Evolutionary conservation across 1,139 yeast species (phyloP).

Genomic region (Candida sp.): DNA sequence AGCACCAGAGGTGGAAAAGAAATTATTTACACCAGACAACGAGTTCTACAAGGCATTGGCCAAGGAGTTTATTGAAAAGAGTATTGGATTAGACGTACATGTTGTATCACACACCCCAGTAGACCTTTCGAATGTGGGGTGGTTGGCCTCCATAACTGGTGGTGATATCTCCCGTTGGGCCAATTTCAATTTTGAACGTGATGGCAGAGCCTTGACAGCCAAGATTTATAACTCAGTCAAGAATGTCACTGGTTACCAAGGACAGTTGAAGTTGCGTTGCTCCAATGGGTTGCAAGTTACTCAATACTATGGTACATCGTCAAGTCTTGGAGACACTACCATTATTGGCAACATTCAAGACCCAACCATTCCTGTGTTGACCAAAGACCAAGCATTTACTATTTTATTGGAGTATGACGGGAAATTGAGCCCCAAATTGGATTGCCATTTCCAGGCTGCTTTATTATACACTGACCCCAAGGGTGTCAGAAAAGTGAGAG

Average conservation of each 20-base stretch:
- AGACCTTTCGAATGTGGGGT: slow-evolving; percentile 77
- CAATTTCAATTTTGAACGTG: slow-evolving; percentile 70
- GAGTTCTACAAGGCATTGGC: slow-evolving; percentile 68
- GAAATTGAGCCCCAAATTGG: slow-evolving; percentile 68
- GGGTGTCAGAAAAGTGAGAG: slow-evolving; percentile 85
- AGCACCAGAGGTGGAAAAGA: slow-evolving; percentile 59
- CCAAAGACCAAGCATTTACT: slow-evolving; percentile 69
- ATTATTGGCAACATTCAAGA: slow-evolving; percentile 51
- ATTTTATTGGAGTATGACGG: slow-evolving; percentile 82
- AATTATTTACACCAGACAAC: slow-evolving; percentile 59
- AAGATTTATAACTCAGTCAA: slow-evolving; percentile 56
- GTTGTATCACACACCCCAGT: slow-evolving; percentile 68
- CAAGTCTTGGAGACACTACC: slow-evolving; percentile 30
- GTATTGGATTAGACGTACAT: slow-evolving; percentile 80
- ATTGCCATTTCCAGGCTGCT: slow-evolving; percentile 94
- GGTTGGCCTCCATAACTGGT: slow-evolving; percentile 71
- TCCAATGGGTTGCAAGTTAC: slow-evolving; percentile 87
- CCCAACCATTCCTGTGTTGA: slow-evolving; percentile 73
- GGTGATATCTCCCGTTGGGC: slow-evolving; percentile 73
- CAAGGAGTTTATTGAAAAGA: slow-evolving; percentile 56
- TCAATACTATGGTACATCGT: slow-evolving; percentile 68
- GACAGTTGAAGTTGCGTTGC: slow-evolving; percentile 83
- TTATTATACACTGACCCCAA: slow-evolving; percentile 76
- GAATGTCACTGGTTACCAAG: slow-evolving; percentile 71
- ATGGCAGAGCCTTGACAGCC: slow-evolving; percentile 67